These are phyloP conservation scores for Eleusine coracana DNA, from an alignment of 176 grass and related monocot species.

Conservation along the genomic window DNA sequence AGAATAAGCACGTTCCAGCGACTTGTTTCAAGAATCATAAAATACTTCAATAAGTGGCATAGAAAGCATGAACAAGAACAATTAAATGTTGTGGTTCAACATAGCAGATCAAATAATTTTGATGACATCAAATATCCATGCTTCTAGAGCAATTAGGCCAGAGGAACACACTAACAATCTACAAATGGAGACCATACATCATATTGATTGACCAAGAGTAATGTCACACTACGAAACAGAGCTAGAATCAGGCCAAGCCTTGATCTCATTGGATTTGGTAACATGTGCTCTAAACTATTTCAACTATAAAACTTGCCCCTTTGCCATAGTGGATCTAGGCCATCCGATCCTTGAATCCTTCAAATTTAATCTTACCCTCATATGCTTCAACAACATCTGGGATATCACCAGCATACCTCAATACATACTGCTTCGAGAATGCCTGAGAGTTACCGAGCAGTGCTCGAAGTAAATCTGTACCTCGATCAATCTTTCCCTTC, in stretches of 20 bases:
- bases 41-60: background rate
- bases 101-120: constrained; percentile 1
- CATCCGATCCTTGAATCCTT: constrained; percentile 33
- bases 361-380: constrained; percentile 53
- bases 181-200: constrained; percentile 22
- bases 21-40: background rate
- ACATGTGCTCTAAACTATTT: background rate
- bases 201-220: background rate
- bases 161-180: background rate
- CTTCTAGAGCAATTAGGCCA: background rate
- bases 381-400: constrained; percentile 55
- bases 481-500: constrained; percentile 36
- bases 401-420: constrained; percentile 34
- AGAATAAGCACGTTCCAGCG: background rate
- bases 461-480: background rate
- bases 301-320: background rate
- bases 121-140: background rate
- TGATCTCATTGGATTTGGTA: constrained; percentile 17
- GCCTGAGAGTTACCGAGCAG: background rate
- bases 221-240: background rate
- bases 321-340: background rate
- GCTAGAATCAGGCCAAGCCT: constrained; percentile 28
- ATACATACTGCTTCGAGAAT: constrained; percentile 21
- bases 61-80: background rate
- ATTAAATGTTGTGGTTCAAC: background rate